Conservation (phyloP, 1,284 basidiomycete species). For the Cutaneotrichosporon sp. region DNA sequence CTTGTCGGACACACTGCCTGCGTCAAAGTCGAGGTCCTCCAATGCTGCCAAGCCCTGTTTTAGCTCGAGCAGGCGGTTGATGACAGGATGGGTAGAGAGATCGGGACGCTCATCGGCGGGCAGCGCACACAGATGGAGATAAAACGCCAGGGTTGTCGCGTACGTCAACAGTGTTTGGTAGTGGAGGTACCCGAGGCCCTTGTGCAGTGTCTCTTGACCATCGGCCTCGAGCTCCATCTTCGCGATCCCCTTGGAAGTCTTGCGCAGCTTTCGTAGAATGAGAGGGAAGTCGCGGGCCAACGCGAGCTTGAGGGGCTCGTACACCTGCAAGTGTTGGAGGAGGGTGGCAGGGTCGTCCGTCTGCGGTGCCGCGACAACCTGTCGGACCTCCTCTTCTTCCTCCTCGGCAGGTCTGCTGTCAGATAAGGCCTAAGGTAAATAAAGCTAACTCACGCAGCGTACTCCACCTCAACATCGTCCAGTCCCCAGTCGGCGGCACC, state of each 20-base stretch:
- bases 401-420: not conserved
- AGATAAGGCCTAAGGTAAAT: not conserved
- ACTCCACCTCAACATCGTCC: slow-evolving; percentile 56
- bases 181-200: slow-evolving; percentile 49
- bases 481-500: slow-evolving; percentile 79
- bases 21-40: slow-evolving; percentile 70
- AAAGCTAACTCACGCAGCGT: slow-evolving; percentile 28
- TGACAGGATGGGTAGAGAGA: slow-evolving; percentile 69
- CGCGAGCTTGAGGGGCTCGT: slow-evolving; percentile 66
- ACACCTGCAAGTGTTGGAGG: slow-evolving; percentile 69
- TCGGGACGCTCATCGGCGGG: slow-evolving; percentile 58
- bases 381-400: slow-evolving; percentile 7
- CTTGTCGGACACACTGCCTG: slow-evolving; percentile 52
- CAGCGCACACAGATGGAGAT: slow-evolving; percentile 78
- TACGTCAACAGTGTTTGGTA: slow-evolving; percentile 79
- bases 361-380: slow-evolving; percentile 25
- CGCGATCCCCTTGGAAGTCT: slow-evolving; percentile 44
- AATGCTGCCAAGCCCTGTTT: slow-evolving; percentile 78
- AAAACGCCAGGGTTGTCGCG: slow-evolving; percentile 84
- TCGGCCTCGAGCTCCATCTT: slow-evolving; percentile 35
- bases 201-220: slow-evolving; percentile 39
- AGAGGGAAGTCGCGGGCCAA: slow-evolving; percentile 54
- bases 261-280: slow-evolving; percentile 47
- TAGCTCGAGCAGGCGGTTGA: slow-evolving; percentile 74
- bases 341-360: slow-evolving; percentile 52